Percentiles rank a stretch among this genome's conserved stretches.
Conservation (phyloP, 2,329 filamentous ascomycete genomes). For the Colletotrichum euphorbiae region DNA sequence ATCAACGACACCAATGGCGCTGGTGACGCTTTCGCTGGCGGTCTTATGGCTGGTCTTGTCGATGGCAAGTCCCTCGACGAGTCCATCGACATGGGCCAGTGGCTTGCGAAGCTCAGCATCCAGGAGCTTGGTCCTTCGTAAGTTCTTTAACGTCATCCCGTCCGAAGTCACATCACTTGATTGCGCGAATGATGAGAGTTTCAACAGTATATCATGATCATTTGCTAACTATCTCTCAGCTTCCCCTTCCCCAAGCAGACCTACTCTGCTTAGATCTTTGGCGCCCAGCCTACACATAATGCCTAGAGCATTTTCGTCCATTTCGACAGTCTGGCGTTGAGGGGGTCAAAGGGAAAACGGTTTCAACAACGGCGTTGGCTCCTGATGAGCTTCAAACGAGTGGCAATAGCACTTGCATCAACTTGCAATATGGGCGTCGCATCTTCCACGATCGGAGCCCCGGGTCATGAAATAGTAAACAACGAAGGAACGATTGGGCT, state of each 20-base stretch:
- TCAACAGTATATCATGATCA: conserved; percentile 13
- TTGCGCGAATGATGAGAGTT: conserved; percentile 20
- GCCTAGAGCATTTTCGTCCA: conserved; percentile 36
- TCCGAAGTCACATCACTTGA: not conserved
- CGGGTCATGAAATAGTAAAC: conserved; percentile 39
- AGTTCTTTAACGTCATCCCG: conserved; percentile 54
- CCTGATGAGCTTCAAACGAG: conserved; percentile 47
- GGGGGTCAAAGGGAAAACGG: conserved; percentile 55
- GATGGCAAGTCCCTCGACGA: conserved; percentile 83
- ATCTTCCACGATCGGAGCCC: conserved; percentile 57
- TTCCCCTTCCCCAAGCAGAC: conserved; percentile 86
- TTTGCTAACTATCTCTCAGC: conserved; percentile 55
- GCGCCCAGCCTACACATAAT: conserved; percentile 36
- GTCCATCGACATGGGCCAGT: conserved; percentile 92
- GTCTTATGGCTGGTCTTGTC: conserved; percentile 90
- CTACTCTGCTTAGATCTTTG: conserved; percentile 65
- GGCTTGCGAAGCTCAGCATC: conserved; percentile 94
- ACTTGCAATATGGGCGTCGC: conserved; percentile 45
- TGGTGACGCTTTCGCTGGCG: conserved; percentile 95
- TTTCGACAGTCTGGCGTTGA: conserved; percentile 55
- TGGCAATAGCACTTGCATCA: conserved; percentile 43
- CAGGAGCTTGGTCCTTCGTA: conserved; percentile 96
- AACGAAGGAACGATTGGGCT: conserved; percentile 29
- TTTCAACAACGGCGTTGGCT: conserved; percentile 67
- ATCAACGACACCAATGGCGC: conserved; percentile 98